These are phyloP conservation scores for Cladosporium cucumerinum DNA, from an alignment of 2,329 filamentous ascomycete species.

Conservation along the genomic window DNA sequence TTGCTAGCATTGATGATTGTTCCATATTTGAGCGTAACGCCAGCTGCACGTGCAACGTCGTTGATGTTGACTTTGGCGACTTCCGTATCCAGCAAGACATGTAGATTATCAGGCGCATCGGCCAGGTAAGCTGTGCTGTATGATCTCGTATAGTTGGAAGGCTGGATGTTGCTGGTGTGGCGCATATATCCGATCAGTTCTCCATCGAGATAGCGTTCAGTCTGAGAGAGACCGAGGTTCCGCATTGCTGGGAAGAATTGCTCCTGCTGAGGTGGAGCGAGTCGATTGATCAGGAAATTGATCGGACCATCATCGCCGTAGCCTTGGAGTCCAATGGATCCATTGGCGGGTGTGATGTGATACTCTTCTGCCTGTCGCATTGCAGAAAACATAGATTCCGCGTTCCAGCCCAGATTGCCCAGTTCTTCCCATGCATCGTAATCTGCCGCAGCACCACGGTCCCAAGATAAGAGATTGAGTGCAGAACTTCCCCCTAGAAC, in stretches of 20 bases:
- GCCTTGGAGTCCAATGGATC: conserved; percentile 20
- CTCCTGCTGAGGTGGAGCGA: conserved; percentile 43
- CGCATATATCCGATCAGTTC: conserved; percentile 51
- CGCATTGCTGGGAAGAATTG: conserved; percentile 48
- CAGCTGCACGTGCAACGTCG: conserved; percentile 26
- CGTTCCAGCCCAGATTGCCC: conserved; percentile 40
- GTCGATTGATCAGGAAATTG: conserved; percentile 40
- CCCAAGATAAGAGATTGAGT: conserved; percentile 42
- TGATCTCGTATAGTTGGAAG: conserved; percentile 47
- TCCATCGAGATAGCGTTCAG: conserved; percentile 49
- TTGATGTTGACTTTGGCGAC: conserved; percentile 41
- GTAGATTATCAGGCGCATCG: conserved; percentile 43
- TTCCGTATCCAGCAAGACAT: conserved; percentile 37
- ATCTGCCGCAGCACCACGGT: conserved; percentile 32
- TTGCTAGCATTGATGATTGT: conserved; percentile 41
- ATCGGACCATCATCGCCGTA: conserved; percentile 35
- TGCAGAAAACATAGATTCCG: conserved; percentile 31
- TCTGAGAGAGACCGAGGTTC: conserved; percentile 42
- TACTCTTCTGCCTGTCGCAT: conserved; percentile 37
- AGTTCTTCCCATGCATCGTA: conserved; percentile 37
- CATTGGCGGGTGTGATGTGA: conserved; percentile 16
- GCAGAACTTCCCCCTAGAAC: conserved; percentile 50
- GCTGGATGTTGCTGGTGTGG: conserved; percentile 50
- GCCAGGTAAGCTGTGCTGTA: conserved; percentile 47
- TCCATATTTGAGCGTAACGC: conserved; percentile 34